Percentiles rank a stretch among this genome's conserved stretches.
Conservation (phyloP, 1,139 yeast species). For the Zygosaccharomyces sapae region DNA sequence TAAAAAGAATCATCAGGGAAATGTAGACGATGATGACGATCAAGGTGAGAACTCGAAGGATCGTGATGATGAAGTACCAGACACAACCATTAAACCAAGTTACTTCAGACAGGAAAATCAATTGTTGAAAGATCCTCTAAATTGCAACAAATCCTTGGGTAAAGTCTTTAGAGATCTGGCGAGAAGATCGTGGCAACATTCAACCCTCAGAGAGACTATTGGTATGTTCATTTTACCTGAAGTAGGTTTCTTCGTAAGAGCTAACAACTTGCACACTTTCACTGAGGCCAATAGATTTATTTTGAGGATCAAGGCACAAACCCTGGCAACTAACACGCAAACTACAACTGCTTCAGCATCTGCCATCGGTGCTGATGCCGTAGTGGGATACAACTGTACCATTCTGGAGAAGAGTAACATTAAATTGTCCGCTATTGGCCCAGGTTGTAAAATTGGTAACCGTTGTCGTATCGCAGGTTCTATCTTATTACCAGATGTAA, state of each 20-base stretch:
- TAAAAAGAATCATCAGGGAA: slow-evolving; percentile 5
- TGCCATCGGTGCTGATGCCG: slow-evolving; percentile 81
- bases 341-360: slow-evolving; percentile 47
- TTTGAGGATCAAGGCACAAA: slow-evolving; percentile 49
- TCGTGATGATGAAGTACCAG: not conserved
- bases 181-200: slow-evolving; percentile 87
- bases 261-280: slow-evolving; percentile 73
- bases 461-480: slow-evolving; percentile 87
- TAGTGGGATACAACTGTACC: slow-evolving; percentile 55
- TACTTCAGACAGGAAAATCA: slow-evolving; percentile 31
- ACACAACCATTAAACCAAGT: slow-evolving; percentile 29
- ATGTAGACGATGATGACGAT: slow-evolving; percentile 11
- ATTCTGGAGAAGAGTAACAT: slow-evolving; percentile 80
- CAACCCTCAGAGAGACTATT: slow-evolving; percentile 53
- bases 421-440: slow-evolving; percentile 77
- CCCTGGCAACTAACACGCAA: slow-evolving; percentile 40
- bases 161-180: slow-evolving; percentile 82
- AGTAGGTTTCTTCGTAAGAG: slow-evolving; percentile 65
- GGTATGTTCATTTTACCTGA: slow-evolving; percentile 63
- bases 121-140: slow-evolving; percentile 35
- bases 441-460: slow-evolving; percentile 73
- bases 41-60: slow-evolving; percentile 13
- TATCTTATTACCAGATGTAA: slow-evolving; percentile 66
- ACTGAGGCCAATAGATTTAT: slow-evolving; percentile 87
- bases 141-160: slow-evolving; percentile 47